phyloP scores from a whole-genome alignment of 768 basidiomycete genomes.

The Jaapia argillacea region DNA sequence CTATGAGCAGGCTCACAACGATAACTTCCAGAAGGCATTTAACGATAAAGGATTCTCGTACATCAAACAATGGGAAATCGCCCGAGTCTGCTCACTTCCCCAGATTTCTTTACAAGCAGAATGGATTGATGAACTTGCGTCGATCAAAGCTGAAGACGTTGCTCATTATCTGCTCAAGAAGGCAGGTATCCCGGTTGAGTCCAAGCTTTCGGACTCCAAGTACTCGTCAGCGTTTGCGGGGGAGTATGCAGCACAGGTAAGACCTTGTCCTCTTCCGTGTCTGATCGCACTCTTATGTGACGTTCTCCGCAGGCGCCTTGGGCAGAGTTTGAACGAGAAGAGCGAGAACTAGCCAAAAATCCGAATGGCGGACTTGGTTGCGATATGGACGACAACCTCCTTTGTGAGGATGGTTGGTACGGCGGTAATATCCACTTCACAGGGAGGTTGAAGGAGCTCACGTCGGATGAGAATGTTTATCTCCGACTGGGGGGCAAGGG shows the following conservation, averaged over 20 bases:
- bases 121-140: background rate
- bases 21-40: slow-evolving; percentile 4
- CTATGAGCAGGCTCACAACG: slow-evolving; percentile 5
- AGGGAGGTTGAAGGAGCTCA: slow-evolving; percentile 20
- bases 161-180: background rate
- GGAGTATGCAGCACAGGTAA: slow-evolving; percentile 11
- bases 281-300: background rate
- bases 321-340: slow-evolving; percentile 51
- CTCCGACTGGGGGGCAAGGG: no score
- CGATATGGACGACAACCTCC: slow-evolving; percentile 15
- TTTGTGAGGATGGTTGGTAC: slow-evolving; percentile 42
- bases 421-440: slow-evolving; percentile 53
- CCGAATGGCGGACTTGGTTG: slow-evolving; percentile 33
- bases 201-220: background rate
- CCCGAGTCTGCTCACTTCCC: slow-evolving; percentile 25
- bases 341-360: slow-evolving; percentile 23
- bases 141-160: background rate
- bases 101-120: slow-evolving; percentile 10
- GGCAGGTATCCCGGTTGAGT: no score
- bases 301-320: slow-evolving; percentile 52
- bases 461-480: no score
- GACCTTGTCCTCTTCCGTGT: slow-evolving; percentile 10
- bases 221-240: slow-evolving; percentile 5
- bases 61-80: slow-evolving; percentile 47
- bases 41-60: slow-evolving; percentile 10